phyloP scores from a whole-genome alignment of 2,329 filamentous ascomycete species.

The Fusarium sp. region DNA sequence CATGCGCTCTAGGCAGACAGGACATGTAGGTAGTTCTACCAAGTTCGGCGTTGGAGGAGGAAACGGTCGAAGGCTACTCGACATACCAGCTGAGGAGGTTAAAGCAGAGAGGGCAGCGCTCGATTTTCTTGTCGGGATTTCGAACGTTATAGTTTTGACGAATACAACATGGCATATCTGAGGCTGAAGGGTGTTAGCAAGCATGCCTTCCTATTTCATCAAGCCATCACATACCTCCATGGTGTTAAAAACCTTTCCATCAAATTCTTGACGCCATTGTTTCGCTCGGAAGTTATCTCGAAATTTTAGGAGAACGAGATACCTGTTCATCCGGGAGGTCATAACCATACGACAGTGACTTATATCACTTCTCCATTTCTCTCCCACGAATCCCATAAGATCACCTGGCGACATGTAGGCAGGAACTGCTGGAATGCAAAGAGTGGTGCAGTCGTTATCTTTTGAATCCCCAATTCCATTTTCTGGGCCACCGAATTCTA shows the following conservation, averaged over 20 bases:
- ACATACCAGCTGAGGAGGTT: constrained; percentile 55
- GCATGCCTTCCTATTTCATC: background rate
- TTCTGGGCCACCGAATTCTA: constrained; percentile 44
- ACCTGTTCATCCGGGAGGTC: constrained; percentile 88
- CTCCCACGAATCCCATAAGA: constrained; percentile 90
- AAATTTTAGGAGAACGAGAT: constrained; percentile 97
- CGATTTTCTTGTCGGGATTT: constrained; percentile 65
- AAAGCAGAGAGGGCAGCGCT: constrained; percentile 71
- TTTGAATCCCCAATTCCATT: constrained; percentile 40
- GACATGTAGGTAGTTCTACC: constrained; percentile 92
- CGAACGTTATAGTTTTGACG: constrained; percentile 90
- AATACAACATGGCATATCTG: constrained; percentile 96
- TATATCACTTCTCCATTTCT: constrained; percentile 85
- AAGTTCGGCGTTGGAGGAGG: constrained; percentile 81
- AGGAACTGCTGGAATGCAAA: constrained; percentile 94
- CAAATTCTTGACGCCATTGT: constrained; percentile 86
- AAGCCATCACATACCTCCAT: constrained; percentile 73
- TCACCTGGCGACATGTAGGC: constrained; percentile 93
- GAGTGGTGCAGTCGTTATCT: constrained; percentile 79
- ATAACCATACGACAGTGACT: constrained; percentile 95
- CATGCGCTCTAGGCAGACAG: constrained; percentile 97
- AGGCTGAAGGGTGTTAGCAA: constrained; percentile 61
- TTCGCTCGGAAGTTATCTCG: constrained; percentile 77
- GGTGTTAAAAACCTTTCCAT: constrained; percentile 91
- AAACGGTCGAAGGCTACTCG: constrained; percentile 66